phyloP scores from a whole-genome alignment of 805 yeast genomes.

The Candida suzukii region DNA sequence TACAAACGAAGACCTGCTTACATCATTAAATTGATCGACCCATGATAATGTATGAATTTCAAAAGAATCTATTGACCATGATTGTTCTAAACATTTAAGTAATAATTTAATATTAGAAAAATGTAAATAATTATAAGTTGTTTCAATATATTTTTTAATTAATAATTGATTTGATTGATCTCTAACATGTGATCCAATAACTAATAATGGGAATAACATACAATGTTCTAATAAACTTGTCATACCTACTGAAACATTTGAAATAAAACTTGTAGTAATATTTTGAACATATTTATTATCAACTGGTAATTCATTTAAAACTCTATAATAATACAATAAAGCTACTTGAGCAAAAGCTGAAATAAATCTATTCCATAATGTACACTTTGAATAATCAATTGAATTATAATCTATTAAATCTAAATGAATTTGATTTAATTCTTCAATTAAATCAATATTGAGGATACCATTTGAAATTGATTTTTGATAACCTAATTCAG shows the following conservation, averaged over 20 bases:
- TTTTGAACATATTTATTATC: slow-evolving; percentile 7
- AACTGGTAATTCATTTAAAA: slow-evolving; percentile 6
- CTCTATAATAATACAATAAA: slow-evolving; percentile 15
- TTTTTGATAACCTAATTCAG: slow-evolving; percentile 7
- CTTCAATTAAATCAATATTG: background rate
- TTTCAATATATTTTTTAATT: slow-evolving; percentile 7
- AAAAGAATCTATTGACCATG: slow-evolving; percentile 8
- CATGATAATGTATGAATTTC: slow-evolving; percentile 3
- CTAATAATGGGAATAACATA: slow-evolving; percentile 17
- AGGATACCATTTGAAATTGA: background rate
- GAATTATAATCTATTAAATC: background rate
- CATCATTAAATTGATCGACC: slow-evolving; percentile 11
- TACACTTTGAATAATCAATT: background rate
- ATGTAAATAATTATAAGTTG: slow-evolving; percentile 10
- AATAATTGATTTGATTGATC: slow-evolving; percentile 7
- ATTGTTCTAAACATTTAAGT: slow-evolving; percentile 9
- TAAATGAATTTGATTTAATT: background rate
- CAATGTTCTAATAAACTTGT: slow-evolving; percentile 16
- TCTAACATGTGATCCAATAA: slow-evolving; percentile 17
- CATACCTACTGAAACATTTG: slow-evolving; percentile 2
- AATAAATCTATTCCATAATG: slow-evolving; percentile 13
- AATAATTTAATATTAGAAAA: slow-evolving; percentile 15
- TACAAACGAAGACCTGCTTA: slow-evolving; percentile 11
- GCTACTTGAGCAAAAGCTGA: slow-evolving; percentile 18
- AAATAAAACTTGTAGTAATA: slow-evolving; percentile 10